These are phyloP conservation scores for Eucalyptus globulus DNA, from an alignment of 345 rosid genomes.

Conservation along the genomic window DNA sequence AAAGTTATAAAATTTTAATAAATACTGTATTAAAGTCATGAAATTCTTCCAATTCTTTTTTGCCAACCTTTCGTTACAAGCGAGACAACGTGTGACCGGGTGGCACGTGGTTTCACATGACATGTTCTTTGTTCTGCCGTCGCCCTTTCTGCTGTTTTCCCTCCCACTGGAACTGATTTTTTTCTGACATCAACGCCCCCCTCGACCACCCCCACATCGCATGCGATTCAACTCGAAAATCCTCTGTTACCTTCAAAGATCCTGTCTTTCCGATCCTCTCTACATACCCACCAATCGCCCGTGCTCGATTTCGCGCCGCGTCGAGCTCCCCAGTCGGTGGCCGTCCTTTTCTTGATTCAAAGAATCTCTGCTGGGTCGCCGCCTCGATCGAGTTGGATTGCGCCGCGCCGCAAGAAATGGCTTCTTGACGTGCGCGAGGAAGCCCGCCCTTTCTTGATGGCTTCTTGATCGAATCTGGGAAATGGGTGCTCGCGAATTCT, in stretches of 20 bases:
- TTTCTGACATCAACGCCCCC: not conserved
- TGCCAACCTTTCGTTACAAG: not conserved
- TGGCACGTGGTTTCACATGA: not conserved
- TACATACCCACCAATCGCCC: not conserved
- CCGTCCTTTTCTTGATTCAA: not conserved
- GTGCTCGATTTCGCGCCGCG: not conserved
- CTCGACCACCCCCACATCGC: not conserved
- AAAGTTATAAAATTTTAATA: too few species aligned
- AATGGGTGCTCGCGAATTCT: conserved; percentile 11
- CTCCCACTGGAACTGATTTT: not conserved
- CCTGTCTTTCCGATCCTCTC: not conserved
- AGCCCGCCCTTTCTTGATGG: not conserved
- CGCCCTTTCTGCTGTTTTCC: not conserved
- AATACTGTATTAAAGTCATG: too few species aligned
- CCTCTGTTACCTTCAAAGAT: not conserved
- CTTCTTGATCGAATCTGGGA: conserved; percentile 1
- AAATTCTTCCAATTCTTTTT: not conserved
- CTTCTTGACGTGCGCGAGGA: not conserved
- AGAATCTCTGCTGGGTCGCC: not conserved
- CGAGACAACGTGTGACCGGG: not conserved
- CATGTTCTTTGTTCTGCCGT: not conserved
- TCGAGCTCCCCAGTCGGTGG: not conserved
- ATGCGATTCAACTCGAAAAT: not conserved
- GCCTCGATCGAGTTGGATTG: not conserved
- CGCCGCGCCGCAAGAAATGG: not conserved